Conservation (phyloP, 352 stramenopile genomes). For the Globisporangium paddicum region DNA sequence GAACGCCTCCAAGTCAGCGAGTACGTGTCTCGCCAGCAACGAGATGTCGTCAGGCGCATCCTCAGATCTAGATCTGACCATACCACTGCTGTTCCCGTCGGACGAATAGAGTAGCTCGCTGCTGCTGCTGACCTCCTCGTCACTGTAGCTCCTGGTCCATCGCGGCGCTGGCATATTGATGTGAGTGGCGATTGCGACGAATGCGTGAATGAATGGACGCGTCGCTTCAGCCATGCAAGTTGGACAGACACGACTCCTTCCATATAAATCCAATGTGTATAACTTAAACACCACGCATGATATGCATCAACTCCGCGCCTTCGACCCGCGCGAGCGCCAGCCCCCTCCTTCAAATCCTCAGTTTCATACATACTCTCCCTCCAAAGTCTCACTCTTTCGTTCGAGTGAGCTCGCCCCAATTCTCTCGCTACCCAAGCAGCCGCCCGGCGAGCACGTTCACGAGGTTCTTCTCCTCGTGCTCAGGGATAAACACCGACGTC, state of each 20-base stretch:
- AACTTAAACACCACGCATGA: not conserved
- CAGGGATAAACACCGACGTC: conserved; percentile 55
- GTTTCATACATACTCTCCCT: no score
- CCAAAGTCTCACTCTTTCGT: not conserved
- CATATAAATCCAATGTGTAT: not conserved
- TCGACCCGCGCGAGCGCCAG: not conserved
- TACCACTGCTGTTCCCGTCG: no score
- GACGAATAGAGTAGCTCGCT: not conserved
- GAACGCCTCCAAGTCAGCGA: conserved; percentile 45
- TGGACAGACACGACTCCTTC: no score
- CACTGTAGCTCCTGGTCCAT: not conserved
- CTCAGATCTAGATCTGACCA: not conserved
- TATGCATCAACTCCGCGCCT: not conserved
- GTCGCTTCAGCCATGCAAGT: not conserved
- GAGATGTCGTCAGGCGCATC: conserved; percentile 1
- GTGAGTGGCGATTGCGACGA: not conserved
- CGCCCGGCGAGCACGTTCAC: conserved; percentile 75
- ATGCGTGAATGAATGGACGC: not conserved
- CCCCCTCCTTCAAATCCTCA: not conserved
- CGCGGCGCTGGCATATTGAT: not conserved
- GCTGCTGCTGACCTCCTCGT: not conserved
- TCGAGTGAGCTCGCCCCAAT: not conserved
- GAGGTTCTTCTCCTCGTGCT: conserved; percentile 69
- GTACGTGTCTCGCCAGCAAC: conserved; percentile 31
- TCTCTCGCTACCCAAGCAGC: conserved; percentile 20